Evolutionary conservation across 352 stramenopile genomes (phyloP), one percentile per base, ranked within the genome.

Genomic region (Globisporangium spinosum): DNA sequence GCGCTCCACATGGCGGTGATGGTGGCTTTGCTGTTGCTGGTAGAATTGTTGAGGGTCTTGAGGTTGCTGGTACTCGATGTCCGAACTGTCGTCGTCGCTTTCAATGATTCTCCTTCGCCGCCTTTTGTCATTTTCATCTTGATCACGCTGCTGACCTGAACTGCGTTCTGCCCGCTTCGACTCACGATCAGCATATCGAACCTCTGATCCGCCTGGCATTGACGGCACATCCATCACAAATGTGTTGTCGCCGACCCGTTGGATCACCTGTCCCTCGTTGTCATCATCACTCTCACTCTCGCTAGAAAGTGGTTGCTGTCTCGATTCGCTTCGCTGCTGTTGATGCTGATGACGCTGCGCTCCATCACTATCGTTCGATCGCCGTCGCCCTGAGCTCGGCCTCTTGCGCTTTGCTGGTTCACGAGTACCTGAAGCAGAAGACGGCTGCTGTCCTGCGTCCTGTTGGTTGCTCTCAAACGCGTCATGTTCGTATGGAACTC

Each of bases 61-160:
- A 34, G 22, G 62, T 22, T n/a, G 51, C 13, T 27, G 22, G 6
- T 25, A 27, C 9, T 45, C 25, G 13, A 15, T 17, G 5, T 25
- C 29, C 17, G 45, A 64, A 13, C 56, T 58, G 3, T 72, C 69
- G 22, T 74, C 74, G n/a, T 79, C 72, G 22, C 75, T 78, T 53
- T 81, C 75, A 13, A 71, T 34, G 23, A 71, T 66, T 22, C 58
- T 58, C 20, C 20, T 51, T 40, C 58, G 51, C 17, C 65, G 58
- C n/a, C 66, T 47, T 32, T 34, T 55, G 13, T 40, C 56, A 3
- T 9, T 32, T n/a, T 17, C 40, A 10, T 25, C 27, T 17, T 25
- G 17, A 20, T 54, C 34, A 20, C 25, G 27, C 53, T 57, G 51
- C 38, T 57, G 51, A 25, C 22, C 6, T 62, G 17, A 4, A 15